These are phyloP conservation scores for Kwoniella dejecticola DNA, from an alignment of 768 basidiomycete genomes.

Conservation along the genomic window DNA sequence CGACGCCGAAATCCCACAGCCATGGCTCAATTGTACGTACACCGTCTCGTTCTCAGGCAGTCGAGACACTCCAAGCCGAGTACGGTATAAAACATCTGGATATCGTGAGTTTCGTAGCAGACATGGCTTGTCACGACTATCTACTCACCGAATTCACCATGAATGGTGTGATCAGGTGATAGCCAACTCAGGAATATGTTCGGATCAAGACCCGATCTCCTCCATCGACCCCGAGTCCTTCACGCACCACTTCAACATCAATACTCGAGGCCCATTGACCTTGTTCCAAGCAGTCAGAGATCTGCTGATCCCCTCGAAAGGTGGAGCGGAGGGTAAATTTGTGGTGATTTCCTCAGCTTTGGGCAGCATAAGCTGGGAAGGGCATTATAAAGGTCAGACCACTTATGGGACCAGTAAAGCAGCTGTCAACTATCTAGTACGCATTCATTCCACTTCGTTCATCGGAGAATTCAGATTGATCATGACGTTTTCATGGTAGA, in stretches of 20 bases:
- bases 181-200: not conserved
- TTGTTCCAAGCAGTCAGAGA: conserved; percentile 1
- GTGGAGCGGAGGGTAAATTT: not conserved
- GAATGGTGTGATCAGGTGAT: too few species aligned
- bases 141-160: too few species aligned
- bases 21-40: not conserved
- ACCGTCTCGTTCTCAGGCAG: not conserved
- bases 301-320: not conserved
- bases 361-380: not conserved
- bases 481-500: not conserved
- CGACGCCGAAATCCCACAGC: not conserved
- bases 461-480: not conserved
- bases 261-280: not conserved
- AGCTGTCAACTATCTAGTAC: conserved; percentile 8
- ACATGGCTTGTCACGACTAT: not conserved
- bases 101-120: not conserved
- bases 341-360: not conserved
- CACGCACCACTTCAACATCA: not conserved
- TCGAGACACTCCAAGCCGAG: too few species aligned
- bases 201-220: not conserved
- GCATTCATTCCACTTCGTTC: not conserved
- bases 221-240: not conserved
- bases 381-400: not conserved
- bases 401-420: not conserved
- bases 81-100: too few species aligned